These are phyloP conservation scores for Phytophthora crassamura DNA, from an alignment of 352 stramenopile genomes.

Conservation along the genomic window DNA sequence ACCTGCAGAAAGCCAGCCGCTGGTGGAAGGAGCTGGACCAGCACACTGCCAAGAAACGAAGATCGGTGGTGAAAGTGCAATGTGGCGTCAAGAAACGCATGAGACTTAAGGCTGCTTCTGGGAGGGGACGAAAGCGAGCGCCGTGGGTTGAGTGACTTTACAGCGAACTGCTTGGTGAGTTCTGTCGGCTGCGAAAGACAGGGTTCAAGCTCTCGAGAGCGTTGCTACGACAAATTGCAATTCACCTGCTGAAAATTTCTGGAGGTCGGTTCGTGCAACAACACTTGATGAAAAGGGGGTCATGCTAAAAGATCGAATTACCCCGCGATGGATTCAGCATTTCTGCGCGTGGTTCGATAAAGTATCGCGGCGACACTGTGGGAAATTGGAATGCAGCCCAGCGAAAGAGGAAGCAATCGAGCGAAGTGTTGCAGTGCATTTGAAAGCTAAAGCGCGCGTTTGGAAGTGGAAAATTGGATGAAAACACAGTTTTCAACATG, in stretches of 20 bases:
- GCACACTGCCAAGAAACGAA: neutral
- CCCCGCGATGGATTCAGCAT: too few relatives aligned
- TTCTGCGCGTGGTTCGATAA: too few relatives aligned
- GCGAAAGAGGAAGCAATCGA: constrained; percentile 48
- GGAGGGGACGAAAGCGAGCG: neutral
- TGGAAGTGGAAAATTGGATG: neutral
- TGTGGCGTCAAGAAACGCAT: constrained; percentile 1
- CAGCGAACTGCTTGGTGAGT: too few relatives aligned
- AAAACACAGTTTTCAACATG: neutral
- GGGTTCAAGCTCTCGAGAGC: too few relatives aligned
- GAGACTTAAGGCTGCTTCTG: neutral
- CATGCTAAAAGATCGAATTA: too few relatives aligned
- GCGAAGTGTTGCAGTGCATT: constrained; percentile 25
- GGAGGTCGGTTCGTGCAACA: too few relatives aligned
- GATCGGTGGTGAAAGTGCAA: neutral
- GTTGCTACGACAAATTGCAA: too few relatives aligned
- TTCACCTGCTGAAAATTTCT: too few relatives aligned
- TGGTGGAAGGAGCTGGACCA: neutral
- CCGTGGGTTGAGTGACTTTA: neutral
- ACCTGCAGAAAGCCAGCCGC: neutral
- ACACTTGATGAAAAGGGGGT: too few relatives aligned
- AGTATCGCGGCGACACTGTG: too few relatives aligned
- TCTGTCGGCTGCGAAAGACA: too few relatives aligned
- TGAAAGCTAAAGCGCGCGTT: neutral
- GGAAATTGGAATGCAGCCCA: too few relatives aligned